Evolutionary conservation across 164 flowering plant species (phyloP).

Genomic region (Berberis thunbergii): DNA sequence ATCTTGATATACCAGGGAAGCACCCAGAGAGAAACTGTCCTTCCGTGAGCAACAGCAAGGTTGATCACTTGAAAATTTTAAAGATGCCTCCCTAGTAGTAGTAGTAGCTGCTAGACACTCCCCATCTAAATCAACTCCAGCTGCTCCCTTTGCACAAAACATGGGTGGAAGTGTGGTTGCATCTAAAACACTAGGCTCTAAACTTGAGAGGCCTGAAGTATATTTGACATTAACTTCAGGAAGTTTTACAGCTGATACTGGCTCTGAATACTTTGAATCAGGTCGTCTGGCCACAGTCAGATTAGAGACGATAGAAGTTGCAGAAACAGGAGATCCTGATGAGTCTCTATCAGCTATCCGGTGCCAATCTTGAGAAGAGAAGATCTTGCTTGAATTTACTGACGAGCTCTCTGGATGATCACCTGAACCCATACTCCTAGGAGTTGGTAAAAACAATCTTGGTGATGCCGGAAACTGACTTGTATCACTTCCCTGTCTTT

Average conservation of each 20-base stretch:
- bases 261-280: constrained; percentile 17
- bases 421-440: not conserved
- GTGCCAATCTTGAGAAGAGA: constrained; percentile 34
- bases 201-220: constrained; percentile 14
- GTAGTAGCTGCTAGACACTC: constrained; percentile 13
- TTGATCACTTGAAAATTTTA: constrained; percentile 25
- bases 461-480: not conserved
- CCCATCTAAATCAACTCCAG: constrained; percentile 17
- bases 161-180: constrained; percentile 10
- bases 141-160: constrained; percentile 7
- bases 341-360: constrained; percentile 20
- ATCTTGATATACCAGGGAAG: constrained; percentile 28
- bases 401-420: constrained; percentile 40
- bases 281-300: constrained; percentile 16
- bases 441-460: not conserved
- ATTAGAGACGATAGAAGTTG: constrained; percentile 46
- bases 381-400: constrained; percentile 33
- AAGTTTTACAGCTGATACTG: constrained; percentile 13
- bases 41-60: constrained; percentile 20
- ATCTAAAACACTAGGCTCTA: constrained; percentile 15
- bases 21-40: constrained; percentile 30
- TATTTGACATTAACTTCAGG: constrained; percentile 16
- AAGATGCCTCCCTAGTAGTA: constrained; percentile 21
- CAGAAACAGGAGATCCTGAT: constrained; percentile 35
- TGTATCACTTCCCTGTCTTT: not conserved